phyloP scores from a whole-genome alignment of 495 filamentous ascomycete genomes.

The Neurospora hispaniola region DNA sequence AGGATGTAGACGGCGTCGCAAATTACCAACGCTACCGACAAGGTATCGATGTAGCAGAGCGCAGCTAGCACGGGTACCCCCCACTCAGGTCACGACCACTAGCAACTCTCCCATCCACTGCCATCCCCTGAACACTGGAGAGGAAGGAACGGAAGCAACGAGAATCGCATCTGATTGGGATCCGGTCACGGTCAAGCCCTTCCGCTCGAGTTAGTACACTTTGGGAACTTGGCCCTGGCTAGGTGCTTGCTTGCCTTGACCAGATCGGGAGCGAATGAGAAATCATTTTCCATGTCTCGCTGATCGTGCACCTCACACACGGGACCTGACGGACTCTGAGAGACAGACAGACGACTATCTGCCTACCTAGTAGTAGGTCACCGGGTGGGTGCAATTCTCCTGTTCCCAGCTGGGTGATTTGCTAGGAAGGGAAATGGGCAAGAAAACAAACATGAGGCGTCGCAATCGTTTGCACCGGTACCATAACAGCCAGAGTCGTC shows the following conservation, averaged over 20 bases:
- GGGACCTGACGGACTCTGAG: not conserved
- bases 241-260: not conserved
- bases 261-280: not conserved
- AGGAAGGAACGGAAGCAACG: not conserved
- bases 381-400: not conserved
- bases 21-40: conserved; percentile 23
- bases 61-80: not conserved
- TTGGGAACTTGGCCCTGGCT: not conserved
- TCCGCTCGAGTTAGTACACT: not conserved
- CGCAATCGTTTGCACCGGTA: not conserved
- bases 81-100: not conserved
- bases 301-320: not conserved
- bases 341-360: not conserved
- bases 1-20: conserved; percentile 16
- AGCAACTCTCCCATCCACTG: not conserved
- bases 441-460: not conserved
- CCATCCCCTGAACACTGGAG: conserved; percentile 18
- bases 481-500: not conserved
- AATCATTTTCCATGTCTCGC: not conserved
- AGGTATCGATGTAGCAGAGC: not conserved
- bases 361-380: not conserved
- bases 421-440: not conserved
- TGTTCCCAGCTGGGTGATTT: not conserved
- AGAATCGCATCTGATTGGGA: not conserved
- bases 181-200: not conserved